These are phyloP conservation scores for Bondarzewia mesenterica DNA, from an alignment of 1,284 basidiomycete species.

Conservation along the genomic window DNA sequence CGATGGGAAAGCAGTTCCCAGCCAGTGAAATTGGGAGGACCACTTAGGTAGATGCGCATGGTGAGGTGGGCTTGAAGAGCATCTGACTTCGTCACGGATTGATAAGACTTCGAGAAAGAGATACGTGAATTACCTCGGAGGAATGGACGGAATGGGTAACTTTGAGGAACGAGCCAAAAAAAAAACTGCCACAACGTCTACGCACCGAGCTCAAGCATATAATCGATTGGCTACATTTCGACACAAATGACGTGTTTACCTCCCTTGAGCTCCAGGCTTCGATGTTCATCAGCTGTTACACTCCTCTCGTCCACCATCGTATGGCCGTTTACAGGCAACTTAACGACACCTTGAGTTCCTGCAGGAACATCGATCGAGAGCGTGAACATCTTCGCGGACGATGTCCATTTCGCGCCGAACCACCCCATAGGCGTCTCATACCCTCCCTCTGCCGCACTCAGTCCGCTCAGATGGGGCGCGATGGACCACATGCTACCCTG, in stretches of 20 bases:
- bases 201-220: no score
- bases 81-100: no score
- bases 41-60: no score
- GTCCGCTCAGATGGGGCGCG: constrained; percentile 31
- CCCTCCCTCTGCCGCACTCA: constrained; percentile 31
- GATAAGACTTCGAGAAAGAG: no score
- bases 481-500: constrained; percentile 34
- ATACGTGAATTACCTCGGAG: no score
- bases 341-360: constrained; percentile 25
- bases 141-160: no score
- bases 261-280: not conserved
- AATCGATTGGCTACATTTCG: not conserved
- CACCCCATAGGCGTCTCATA: constrained; percentile 35
- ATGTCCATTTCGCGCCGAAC: constrained; percentile 29
- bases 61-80: no score
- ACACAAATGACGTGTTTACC: not conserved
- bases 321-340: constrained; percentile 23
- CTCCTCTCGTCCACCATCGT: constrained; percentile 20
- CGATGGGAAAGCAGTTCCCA: no score
- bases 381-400: constrained; percentile 15
- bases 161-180: no score
- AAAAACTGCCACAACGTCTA: no score
- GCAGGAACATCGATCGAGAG: constrained; percentile 23
- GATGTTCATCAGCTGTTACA: not conserved
- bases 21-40: no score